Conservation (phyloP, 83 land plant genomes). For the Picea mariana region DNA sequence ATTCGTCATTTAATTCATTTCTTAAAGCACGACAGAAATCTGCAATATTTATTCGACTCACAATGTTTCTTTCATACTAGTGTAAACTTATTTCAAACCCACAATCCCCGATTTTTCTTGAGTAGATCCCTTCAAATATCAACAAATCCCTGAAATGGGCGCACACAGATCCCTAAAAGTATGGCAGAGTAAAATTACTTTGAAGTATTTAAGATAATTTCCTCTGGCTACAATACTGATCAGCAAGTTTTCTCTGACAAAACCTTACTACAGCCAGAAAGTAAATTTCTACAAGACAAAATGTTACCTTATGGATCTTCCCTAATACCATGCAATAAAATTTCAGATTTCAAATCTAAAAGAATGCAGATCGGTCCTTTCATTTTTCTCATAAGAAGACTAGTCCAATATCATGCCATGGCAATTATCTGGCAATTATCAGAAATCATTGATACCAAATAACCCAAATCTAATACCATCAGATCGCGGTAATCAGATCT, state of each 20-base stretch:
- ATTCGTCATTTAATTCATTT: too few species aligned
- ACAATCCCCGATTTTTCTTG: neutral
- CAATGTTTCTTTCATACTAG: neutral
- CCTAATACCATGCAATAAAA: conserved; percentile 1
- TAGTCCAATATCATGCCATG: neutral
- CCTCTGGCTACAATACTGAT: neutral
- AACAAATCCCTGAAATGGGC: neutral
- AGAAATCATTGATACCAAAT: neutral
- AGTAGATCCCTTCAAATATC: neutral
- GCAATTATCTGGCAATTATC: neutral
- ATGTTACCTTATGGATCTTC: neutral
- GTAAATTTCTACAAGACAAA: neutral
- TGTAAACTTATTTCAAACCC: neutral
- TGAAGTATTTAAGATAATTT: neutral
- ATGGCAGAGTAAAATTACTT: neutral
- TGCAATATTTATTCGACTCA: too few species aligned
- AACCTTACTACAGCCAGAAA: neutral
- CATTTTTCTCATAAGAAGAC: neutral
- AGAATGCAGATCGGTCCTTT: neutral
- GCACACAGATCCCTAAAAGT: neutral
- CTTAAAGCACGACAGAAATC: too few species aligned
- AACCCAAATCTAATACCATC: neutral
- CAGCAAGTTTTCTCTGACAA: neutral
- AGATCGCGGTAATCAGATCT: neutral
- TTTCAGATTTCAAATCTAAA: neutral